phyloP scores from a whole-genome alignment of 345 rosid genomes.

The Durio zibethinus region DNA sequence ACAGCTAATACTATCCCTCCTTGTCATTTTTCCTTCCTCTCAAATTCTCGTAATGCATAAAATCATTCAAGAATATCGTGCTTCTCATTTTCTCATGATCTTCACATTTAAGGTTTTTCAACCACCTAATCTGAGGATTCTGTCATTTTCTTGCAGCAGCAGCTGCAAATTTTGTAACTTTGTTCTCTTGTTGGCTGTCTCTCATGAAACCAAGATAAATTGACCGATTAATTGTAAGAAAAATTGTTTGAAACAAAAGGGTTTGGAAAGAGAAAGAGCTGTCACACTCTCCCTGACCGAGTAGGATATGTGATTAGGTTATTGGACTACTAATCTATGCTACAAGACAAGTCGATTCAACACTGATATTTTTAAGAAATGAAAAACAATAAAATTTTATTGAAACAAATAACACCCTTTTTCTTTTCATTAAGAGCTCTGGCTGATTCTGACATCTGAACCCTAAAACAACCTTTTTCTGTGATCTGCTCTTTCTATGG shows the following conservation, averaged over 20 bases:
- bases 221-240: too few species aligned
- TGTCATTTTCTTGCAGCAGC: not conserved
- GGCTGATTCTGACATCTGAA: slow-evolving; percentile 22
- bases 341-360: slow-evolving; percentile 24
- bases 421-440: slow-evolving; percentile 3
- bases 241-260: slow-evolving; percentile 10
- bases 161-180: not conserved
- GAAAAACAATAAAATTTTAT: not conserved
- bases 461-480: not conserved
- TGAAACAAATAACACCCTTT: not conserved
- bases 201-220: not conserved
- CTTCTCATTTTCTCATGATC: not conserved
- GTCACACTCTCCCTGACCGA: slow-evolving; percentile 27
- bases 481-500: not conserved
- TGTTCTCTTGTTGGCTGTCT: not conserved
- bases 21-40: not conserved
- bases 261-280: slow-evolving; percentile 3
- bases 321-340: not conserved
- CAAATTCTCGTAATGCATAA: not conserved
- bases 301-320: slow-evolving; percentile 11
- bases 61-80: not conserved
- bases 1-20: not conserved
- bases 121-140: not conserved
- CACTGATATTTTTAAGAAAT: not conserved
- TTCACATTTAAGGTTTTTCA: not conserved